Evolutionary conservation across 805 yeast genomes (phyloP).

Genomic region (Pichia membranifaciens): DNA sequence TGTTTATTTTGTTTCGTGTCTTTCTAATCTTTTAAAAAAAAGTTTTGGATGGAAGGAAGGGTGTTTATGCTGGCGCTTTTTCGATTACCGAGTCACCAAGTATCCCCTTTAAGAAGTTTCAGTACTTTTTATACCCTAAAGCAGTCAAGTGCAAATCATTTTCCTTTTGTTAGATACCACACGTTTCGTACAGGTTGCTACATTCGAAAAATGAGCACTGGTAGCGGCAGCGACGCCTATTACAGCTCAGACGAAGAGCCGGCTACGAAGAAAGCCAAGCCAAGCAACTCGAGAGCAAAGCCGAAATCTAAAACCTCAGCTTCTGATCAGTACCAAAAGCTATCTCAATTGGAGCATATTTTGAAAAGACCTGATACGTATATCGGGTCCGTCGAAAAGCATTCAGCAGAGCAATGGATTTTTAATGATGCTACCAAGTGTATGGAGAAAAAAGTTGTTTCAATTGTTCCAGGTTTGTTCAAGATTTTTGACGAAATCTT

Average conservation of each 20-base stretch:
- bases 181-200: neutral
- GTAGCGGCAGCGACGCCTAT: neutral
- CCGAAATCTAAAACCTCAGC: constrained; percentile 26
- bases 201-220: constrained; percentile 2
- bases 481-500: constrained; percentile 95
- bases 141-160: too few species aligned
- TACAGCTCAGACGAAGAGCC: constrained; percentile 5
- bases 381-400: constrained; percentile 87
- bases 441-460: constrained; percentile 57
- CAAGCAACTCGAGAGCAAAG: neutral
- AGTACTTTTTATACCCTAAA: too few species aligned
- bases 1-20: too few species aligned
- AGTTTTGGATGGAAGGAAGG: too few species aligned
- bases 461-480: constrained; percentile 90
- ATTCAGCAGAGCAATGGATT: constrained; percentile 80
- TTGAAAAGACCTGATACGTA: constrained; percentile 97
- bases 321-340: constrained; percentile 81
- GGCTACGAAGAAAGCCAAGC: constrained; percentile 2
- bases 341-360: constrained; percentile 93
- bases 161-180: neutral
- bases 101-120: too few species aligned
- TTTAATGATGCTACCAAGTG: constrained; percentile 58
- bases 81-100: too few species aligned
- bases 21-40: too few species aligned
- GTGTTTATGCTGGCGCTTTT: too few species aligned